Conservation (phyloP, 164 flowering plant genomes). For the Warburgia ugandensis region DNA sequence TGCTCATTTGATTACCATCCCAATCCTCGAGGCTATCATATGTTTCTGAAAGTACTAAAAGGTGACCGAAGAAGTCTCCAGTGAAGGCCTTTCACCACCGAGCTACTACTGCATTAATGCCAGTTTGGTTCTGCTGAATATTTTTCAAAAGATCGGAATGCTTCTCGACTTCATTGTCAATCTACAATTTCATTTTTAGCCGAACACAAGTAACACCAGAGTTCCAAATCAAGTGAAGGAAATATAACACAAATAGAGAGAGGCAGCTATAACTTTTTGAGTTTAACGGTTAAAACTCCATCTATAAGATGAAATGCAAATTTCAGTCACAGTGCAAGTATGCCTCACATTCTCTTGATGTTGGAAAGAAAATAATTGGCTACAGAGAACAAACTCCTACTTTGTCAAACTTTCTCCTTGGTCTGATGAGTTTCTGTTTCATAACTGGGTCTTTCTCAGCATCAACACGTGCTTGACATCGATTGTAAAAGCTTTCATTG, state of each 20-base stretch:
- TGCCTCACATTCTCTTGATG: not conserved
- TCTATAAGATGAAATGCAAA: too few species aligned
- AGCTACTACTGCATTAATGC: conserved; percentile 64
- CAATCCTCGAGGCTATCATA: conserved; percentile 76
- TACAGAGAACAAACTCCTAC: conserved; percentile 25
- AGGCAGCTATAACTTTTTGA: too few species aligned
- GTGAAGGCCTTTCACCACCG: conserved; percentile 72
- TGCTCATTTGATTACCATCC: conserved; percentile 51
- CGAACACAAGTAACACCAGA: too few species aligned
- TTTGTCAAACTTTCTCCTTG: conserved; percentile 64
- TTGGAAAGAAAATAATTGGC: not conserved
- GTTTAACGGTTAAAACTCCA: too few species aligned
- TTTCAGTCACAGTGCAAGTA: too few species aligned
- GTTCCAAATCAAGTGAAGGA: too few species aligned
- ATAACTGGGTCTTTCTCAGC: conserved; percentile 44
- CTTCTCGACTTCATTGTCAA: conserved; percentile 84
- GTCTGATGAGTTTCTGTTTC: conserved; percentile 42
- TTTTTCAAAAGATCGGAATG: conserved; percentile 73
- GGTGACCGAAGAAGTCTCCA: conserved; percentile 74
- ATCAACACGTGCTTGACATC: conserved; percentile 53
- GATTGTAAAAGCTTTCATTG: conserved; percentile 54
- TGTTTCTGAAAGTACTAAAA: conserved; percentile 57
- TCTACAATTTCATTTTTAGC: conserved; percentile 38
- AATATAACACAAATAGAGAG: too few species aligned
- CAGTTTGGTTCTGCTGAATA: conserved; percentile 64